Percentiles rank a stretch among this genome's conserved stretches.
Conservation (phyloP, 2,329 filamentous ascomycete species). For the Aspergillus hortae region DNA sequence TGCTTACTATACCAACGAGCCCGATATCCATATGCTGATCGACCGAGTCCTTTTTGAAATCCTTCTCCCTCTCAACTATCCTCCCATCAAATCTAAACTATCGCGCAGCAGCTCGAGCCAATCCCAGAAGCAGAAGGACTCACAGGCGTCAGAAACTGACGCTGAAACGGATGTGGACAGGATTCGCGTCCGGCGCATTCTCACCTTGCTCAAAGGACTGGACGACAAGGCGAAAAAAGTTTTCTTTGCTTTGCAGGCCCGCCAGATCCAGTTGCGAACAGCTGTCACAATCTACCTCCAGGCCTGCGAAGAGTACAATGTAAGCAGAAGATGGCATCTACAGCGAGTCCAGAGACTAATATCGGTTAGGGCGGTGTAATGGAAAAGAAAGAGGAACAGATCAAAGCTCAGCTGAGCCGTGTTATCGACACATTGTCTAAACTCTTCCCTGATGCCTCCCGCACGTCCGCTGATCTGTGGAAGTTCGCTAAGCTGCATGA, state of each 20-base stretch:
- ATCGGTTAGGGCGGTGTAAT: constrained; percentile 65
- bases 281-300: constrained; percentile 74
- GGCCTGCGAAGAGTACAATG: constrained; percentile 82
- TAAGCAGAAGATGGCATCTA: constrained; percentile 21
- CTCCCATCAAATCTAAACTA: constrained; percentile 59
- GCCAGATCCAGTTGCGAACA: constrained; percentile 70
- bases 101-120: constrained; percentile 46
- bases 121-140: constrained; percentile 53
- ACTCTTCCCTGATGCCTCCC: constrained; percentile 70
- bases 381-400: constrained; percentile 61
- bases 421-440: constrained; percentile 70
- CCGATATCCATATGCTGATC: constrained; percentile 77
- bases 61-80: constrained; percentile 84
- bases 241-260: constrained; percentile 79
- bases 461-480: constrained; percentile 72
- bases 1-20: constrained; percentile 84
- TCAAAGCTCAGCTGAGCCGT: constrained; percentile 66
- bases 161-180: constrained; percentile 49
- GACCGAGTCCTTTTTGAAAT: constrained; percentile 83
- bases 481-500: constrained; percentile 92
- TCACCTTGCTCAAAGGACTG: constrained; percentile 75
- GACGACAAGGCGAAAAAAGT: constrained; percentile 76
- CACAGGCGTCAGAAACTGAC: constrained; percentile 34
- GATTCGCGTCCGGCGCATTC: constrained; percentile 76
- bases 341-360: not conserved